Evolutionary conservation across 225 moss, liverwort and hornwort genomes (phyloP).

Genomic region (Pseudisothecium myosuroides): DNA sequence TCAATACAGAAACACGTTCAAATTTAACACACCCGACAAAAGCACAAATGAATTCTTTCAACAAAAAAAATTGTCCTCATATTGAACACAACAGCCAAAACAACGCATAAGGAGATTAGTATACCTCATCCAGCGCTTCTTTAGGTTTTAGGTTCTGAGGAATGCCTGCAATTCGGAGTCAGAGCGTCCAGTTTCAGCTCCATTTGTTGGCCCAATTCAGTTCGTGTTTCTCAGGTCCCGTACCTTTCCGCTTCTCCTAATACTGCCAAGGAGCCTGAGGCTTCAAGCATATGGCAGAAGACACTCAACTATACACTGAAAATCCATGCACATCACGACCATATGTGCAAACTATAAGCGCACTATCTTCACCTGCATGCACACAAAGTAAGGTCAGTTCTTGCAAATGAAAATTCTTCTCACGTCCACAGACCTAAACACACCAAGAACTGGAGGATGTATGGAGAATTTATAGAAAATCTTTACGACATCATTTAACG

Average conservation of each 20-base stretch:
- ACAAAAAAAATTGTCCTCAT: background rate
- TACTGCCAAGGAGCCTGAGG: slow-evolving; percentile 33
- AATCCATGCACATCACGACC: background rate
- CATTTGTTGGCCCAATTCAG: slow-evolving; percentile 45
- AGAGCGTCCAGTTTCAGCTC: slow-evolving; percentile 39
- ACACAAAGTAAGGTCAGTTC: background rate
- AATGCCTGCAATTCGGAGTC: slow-evolving; percentile 34
- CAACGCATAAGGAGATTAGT: background rate
- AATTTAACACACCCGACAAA: background rate
- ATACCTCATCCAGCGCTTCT: slow-evolving; percentile 53
- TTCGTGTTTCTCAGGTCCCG: slow-evolving; percentile 51
- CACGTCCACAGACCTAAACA: background rate
- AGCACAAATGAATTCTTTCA: background rate
- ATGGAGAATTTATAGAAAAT: no score
- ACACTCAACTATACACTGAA: background rate
- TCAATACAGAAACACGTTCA: background rate
- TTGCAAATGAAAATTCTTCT: background rate
- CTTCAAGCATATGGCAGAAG: background rate
- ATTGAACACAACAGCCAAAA: background rate
- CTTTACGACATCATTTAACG: background rate
- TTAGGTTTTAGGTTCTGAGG: slow-evolving; percentile 24
- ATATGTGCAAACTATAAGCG: background rate
- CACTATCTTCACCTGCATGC: background rate
- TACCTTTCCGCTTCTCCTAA: slow-evolving; percentile 47
- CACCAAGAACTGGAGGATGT: no score